phyloP scores from a whole-genome alignment of 768 basidiomycete genomes.

The Lactarius akahatsu region DNA sequence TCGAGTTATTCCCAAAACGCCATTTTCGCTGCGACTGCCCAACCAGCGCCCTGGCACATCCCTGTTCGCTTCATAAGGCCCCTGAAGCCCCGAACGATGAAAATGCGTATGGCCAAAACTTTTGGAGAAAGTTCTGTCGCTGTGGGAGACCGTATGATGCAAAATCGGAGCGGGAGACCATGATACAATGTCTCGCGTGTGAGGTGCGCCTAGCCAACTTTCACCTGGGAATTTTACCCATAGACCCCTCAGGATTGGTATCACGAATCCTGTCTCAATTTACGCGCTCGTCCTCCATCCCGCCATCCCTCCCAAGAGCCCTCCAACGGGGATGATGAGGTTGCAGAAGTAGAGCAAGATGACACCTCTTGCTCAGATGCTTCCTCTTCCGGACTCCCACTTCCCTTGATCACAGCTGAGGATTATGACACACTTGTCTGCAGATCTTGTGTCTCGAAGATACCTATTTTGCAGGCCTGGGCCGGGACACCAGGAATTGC shows the following conservation, averaged over 20 bases:
- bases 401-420: constrained; percentile 60
- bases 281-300: constrained; percentile 61
- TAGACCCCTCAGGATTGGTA: constrained; percentile 72
- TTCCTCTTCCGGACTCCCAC: constrained; percentile 65
- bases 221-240: constrained; percentile 14
- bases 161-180: constrained; percentile 72
- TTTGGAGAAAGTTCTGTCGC: constrained; percentile 67
- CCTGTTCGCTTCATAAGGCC: constrained; percentile 61
- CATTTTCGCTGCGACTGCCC: constrained; percentile 85
- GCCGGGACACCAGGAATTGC: constrained; percentile 69
- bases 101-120: constrained; percentile 77
- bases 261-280: constrained; percentile 85
- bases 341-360: constrained; percentile 34
- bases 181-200: constrained; percentile 86
- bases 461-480: constrained; percentile 52
- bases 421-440: constrained; percentile 81
- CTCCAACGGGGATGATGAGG: not conserved
- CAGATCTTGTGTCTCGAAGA: constrained; percentile 59
- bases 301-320: constrained; percentile 41
- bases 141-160: constrained; percentile 73
- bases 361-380: constrained; percentile 57
- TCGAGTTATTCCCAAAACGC: constrained; percentile 86
- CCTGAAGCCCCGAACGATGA: constrained; percentile 53
- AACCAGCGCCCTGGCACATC: constrained; percentile 56
- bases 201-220: constrained; percentile 52